Evolutionary conservation across 305 asterid species (phyloP).

Genomic region (Striga hermonthica): DNA sequence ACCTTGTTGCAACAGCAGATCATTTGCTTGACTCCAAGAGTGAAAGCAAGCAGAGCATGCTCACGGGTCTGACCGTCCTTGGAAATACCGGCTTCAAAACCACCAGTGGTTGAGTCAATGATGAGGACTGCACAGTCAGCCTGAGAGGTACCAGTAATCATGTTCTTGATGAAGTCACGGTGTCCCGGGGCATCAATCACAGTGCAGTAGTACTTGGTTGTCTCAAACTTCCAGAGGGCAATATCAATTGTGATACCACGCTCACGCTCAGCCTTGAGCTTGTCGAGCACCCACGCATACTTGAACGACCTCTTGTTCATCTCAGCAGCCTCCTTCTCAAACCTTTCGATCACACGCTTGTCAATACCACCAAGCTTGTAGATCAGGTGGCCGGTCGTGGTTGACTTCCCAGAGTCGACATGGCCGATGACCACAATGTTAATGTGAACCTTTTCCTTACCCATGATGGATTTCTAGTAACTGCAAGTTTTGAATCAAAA

Average conservation of each 20-base stretch:
- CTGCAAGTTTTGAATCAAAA: no score
- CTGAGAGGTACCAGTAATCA: conserved; percentile 73
- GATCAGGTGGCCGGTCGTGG: conserved; percentile 18
- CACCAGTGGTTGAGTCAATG: conserved; percentile 44
- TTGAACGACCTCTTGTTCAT: conserved; percentile 96
- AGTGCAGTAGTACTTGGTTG: conserved; percentile 59
- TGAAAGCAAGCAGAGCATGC: conserved; percentile 68
- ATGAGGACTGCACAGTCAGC: conserved; percentile 77
- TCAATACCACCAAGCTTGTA: conserved; percentile 86
- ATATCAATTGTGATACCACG: conserved; percentile 35
- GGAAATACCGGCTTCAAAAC: conserved; percentile 76
- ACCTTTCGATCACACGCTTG: conserved; percentile 85
- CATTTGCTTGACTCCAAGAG: conserved; percentile 59
- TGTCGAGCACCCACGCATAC: conserved; percentile 88
- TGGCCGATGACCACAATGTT: conserved; percentile 45
- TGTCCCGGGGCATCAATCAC: conserved; percentile 46
- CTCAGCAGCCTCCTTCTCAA: conserved; percentile 94
- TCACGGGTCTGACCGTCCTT: conserved; percentile 85
- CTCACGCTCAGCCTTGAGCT: conserved; percentile 66
- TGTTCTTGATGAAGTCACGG: conserved; percentile 57
- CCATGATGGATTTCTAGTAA: conserved; percentile 36
- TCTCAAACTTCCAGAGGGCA: conserved; percentile 75
- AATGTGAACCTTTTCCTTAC: conserved; percentile 63
- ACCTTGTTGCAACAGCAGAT: conserved; percentile 58
- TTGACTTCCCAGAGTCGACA: conserved; percentile 27